Evolutionary conservation across 768 basidiomycete genomes (phyloP).

Genomic region (Aureoboletus auriporus): DNA sequence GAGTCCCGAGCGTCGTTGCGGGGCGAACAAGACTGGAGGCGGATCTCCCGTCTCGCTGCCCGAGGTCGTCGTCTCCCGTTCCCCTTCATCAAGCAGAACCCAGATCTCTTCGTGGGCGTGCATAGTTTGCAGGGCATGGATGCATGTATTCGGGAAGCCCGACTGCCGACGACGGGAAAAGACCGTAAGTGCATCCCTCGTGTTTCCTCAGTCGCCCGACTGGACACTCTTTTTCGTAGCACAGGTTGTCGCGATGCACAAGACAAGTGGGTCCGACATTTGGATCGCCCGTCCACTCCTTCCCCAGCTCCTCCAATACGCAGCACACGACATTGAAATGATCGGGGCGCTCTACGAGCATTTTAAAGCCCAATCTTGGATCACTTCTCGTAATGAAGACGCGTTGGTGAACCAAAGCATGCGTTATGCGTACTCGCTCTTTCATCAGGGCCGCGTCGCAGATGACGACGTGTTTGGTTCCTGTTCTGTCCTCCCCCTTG

Average conservation of each 20-base stretch:
- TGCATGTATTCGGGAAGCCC: conserved; percentile 26
- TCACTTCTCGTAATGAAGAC: conserved; percentile 13
- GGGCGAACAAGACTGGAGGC: conserved; percentile 25
- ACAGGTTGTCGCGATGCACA: conserved; percentile 36
- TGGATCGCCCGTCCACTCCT: conserved; percentile 39
- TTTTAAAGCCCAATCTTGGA: conserved; percentile 27
- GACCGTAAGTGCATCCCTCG: conserved; percentile 26
- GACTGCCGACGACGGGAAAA: conserved; percentile 25
- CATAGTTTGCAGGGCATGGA: conserved; percentile 36
- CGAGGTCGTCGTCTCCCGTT: conserved; percentile 23
- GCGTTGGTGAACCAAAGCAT: conserved; percentile 22
- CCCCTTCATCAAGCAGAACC: conserved; percentile 21
- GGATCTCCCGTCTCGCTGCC: conserved; percentile 24
- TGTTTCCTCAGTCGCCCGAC: neutral
- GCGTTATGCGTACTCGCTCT: conserved; percentile 27
- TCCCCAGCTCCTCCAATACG: conserved; percentile 35
- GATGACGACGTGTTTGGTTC: conserved; percentile 24
- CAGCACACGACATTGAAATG: conserved; percentile 40
- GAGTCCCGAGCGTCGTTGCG: conserved; percentile 22
- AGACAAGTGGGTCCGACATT: conserved; percentile 19
- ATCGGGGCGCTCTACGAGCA: conserved; percentile 34
- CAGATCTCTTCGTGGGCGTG: conserved; percentile 25
- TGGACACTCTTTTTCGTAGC: conserved; percentile 18
- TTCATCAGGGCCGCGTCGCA: conserved; percentile 24
- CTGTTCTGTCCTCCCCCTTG: conserved; percentile 21